phyloP scores from a whole-genome alignment of 2,329 filamentous ascomycete species.

The Xylaria sp. region DNA sequence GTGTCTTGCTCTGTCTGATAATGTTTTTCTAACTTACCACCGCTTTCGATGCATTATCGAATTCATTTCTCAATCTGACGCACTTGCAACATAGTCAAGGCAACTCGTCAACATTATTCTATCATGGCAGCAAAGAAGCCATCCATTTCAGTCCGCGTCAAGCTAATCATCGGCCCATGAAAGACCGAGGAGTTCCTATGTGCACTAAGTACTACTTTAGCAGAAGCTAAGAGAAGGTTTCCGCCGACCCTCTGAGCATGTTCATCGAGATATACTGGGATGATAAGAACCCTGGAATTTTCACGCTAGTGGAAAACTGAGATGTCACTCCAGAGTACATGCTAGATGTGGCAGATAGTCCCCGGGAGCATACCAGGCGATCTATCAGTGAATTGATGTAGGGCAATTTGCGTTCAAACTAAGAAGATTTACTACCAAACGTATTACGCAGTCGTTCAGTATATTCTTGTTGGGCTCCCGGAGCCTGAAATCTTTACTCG shows the following conservation, averaged over 20 bases:
- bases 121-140: conserved; percentile 8
- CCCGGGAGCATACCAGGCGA: not conserved
- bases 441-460: not conserved
- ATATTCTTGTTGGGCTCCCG: conserved; percentile 11
- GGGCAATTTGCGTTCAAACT: conserved; percentile 2
- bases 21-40: not conserved
- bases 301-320: conserved; percentile 7
- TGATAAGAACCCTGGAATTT: conserved; percentile 9
- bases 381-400: conserved; percentile 4
- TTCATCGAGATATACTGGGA: conserved; percentile 15
- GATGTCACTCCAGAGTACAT: conserved; percentile 11
- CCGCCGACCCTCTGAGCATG: conserved; percentile 5
- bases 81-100: conserved; percentile 1
- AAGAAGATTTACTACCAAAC: conserved; percentile 4
- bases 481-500: conserved; percentile 6
- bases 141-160: conserved; percentile 9
- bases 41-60: not conserved
- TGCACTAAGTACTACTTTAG: conserved; percentile 4
- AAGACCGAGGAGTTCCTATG: conserved; percentile 8
- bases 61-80: not conserved
- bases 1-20: conserved; percentile 5
- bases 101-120: conserved; percentile 1
- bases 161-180: not conserved
- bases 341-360: not conserved
- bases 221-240: not conserved